phyloP scores from a whole-genome alignment of 1,139 yeast genomes.

The Geotrichum restrictum region DNA sequence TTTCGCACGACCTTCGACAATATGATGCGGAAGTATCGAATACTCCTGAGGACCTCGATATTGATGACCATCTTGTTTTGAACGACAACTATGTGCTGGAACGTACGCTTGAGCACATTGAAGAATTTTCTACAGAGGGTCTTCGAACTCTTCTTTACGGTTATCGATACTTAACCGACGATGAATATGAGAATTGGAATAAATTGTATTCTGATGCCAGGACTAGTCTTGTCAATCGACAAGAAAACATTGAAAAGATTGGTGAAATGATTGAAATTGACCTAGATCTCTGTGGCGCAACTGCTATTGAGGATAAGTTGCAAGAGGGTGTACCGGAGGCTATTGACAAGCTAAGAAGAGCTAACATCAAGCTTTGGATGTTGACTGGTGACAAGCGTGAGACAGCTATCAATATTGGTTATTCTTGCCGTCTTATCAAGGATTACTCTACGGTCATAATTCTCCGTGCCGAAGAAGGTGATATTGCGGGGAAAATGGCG shows the following conservation, averaged over 20 bases:
- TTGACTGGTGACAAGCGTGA: slow-evolving; percentile 96
- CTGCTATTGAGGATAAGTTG: slow-evolving; percentile 94
- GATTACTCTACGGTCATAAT: slow-evolving; percentile 89
- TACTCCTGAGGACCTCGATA: slow-evolving; percentile 33
- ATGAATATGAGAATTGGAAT: slow-evolving; percentile 65
- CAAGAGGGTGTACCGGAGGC: slow-evolving; percentile 96
- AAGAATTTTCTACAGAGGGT: slow-evolving; percentile 93
- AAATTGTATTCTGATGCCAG: slow-evolving; percentile 68
- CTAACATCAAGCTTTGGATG: slow-evolving; percentile 97
- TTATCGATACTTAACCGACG: slow-evolving; percentile 61
- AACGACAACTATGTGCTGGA: slow-evolving; percentile 79
- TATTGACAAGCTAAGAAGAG: slow-evolving; percentile 84
- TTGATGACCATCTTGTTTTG: slow-evolving; percentile 59
- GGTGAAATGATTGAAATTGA: slow-evolving; percentile 70
- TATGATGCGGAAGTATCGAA: slow-evolving; percentile 14
- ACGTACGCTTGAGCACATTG: slow-evolving; percentile 82
- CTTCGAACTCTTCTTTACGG: slow-evolving; percentile 83
- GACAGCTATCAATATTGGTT: slow-evolving; percentile 95
- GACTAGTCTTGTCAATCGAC: slow-evolving; percentile 66
- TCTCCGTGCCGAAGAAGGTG: slow-evolving; percentile 53
- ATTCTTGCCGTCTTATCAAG: slow-evolving; percentile 86
- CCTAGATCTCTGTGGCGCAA: slow-evolving; percentile 76
- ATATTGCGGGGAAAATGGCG: slow-evolving; percentile 49
- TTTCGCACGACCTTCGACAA: slow-evolving; percentile 21
- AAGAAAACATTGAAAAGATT: slow-evolving; percentile 59